Evolutionary conservation across 306 rosid genomes (phyloP), one percentile per base, ranked within the genome.

Genomic region (Hippophae rhamnoides): DNA sequence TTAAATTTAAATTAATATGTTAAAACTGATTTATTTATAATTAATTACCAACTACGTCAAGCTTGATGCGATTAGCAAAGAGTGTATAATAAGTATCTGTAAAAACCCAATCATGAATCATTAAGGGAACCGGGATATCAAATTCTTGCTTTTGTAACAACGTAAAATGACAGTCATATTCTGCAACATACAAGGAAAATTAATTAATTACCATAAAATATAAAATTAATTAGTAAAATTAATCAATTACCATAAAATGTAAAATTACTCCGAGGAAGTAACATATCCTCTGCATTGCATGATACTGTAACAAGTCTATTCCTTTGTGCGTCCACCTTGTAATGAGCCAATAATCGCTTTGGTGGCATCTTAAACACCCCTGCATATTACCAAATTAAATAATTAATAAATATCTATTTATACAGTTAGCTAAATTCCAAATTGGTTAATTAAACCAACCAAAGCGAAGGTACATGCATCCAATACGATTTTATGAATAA

Each of bases 71-170:
- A 67, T 92, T 92, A 44, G 94, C 96, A 65, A 92, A 87, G 38
- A 92, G 53, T 11, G 87, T 78, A 63, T 92, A 87, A 49, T 92
- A 81, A 31, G 84, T 74, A 10, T 83, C 86, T 0, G 96, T 92
- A 66, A 92, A 85, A 44, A 87, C 98, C 98, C 98, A 92, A 41
- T 92, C 98, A 56, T 92, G 98, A 70, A 92, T 85, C 98, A 92
- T 87, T 66, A 85, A 46, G 75, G 87, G 98, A 62, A 87, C 98
- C 3, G 90, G 78, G 42, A 92, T 83, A 41, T 9, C 73, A 58
- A 83, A 83, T 47, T 78, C 87, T 65, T 79, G 82, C 74, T 73
- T 81, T 40, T 68, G 66, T 66, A 87, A 40, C 66, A 79, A 13
- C 56, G 76, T 73, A 72, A 85, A 92, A 54, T 80, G 62, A 6